Evolutionary conservation across 805 yeast species (phyloP).

Genomic region (Starmera pachycereana): DNA sequence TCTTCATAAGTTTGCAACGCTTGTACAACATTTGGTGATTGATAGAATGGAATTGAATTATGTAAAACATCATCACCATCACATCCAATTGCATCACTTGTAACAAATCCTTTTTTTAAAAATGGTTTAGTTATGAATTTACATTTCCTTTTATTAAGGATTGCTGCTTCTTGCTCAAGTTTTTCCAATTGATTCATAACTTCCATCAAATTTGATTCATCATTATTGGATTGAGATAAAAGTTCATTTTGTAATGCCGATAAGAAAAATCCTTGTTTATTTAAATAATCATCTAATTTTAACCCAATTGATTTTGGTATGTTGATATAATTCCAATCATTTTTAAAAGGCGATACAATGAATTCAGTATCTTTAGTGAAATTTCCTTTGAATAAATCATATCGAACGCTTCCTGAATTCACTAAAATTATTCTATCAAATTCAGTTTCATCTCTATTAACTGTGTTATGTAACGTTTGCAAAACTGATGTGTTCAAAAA

Average conservation of each 20-base stretch:
- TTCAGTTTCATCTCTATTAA: conserved; percentile 18
- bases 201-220: not conserved
- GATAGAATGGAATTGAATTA: conserved; percentile 43
- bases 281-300: conserved; percentile 43
- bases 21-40: conserved; percentile 74
- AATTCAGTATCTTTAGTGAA: conserved; percentile 73
- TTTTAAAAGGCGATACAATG: conserved; percentile 78
- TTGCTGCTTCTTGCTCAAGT: not conserved
- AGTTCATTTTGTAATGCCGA: conserved; percentile 3
- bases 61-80: conserved; percentile 84
- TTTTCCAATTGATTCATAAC: not conserved
- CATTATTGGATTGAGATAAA: conserved; percentile 9
- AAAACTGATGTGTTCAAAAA: conserved; percentile 50
- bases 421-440: conserved; percentile 46
- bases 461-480: conserved; percentile 28
- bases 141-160: conserved; percentile 2
- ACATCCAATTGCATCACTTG: conserved; percentile 74
- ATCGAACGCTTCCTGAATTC: conserved; percentile 84
- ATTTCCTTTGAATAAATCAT: conserved; percentile 76
- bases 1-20: conserved; percentile 27
- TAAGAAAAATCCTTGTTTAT: conserved; percentile 36
- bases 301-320: conserved; percentile 51
- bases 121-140: conserved; percentile 7
- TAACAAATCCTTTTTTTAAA: conserved; percentile 61
- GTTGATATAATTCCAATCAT: conserved; percentile 61